Percentiles rank a stretch among this genome's conserved stretches.
phyloP scores from a whole-genome alignment of 768 basidiomycete genomes.

The Trametes cingulata region DNA sequence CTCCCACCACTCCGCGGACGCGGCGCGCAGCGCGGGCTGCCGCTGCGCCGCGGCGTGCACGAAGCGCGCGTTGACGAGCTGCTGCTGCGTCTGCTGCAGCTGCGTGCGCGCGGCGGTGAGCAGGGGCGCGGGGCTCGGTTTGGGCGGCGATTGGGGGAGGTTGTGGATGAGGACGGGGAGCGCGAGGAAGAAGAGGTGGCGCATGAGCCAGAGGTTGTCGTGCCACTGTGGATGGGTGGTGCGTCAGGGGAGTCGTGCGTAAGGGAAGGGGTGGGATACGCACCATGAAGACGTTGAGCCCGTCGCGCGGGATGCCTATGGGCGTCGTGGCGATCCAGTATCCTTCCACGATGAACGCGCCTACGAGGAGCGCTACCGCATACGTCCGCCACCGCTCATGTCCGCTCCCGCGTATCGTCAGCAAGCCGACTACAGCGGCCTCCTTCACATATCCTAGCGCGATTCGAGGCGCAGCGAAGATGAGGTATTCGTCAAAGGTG shows the following conservation, averaged over 20 bases:
- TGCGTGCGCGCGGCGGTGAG: constrained; percentile 30
- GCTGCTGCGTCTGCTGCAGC: constrained; percentile 42
- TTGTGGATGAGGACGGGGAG: constrained; percentile 53
- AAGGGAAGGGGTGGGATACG: constrained; percentile 11
- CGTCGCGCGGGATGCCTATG: constrained; percentile 46
- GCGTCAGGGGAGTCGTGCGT: background rate
- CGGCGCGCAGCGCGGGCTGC: constrained; percentile 45
- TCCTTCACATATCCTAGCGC: constrained; percentile 62
- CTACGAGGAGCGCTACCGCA: constrained; percentile 49
- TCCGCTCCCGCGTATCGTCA: constrained; percentile 44
- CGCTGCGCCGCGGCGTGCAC: constrained; percentile 60
- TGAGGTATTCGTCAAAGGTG: constrained; percentile 57
- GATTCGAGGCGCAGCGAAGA: constrained; percentile 56
- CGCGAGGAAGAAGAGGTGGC: constrained; percentile 58
- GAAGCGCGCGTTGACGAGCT: constrained; percentile 57
- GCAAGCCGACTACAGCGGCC: constrained; percentile 50
- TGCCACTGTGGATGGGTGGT: constrained; percentile 52
- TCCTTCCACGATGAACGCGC: constrained; percentile 51
- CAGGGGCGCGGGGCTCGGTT: constrained; percentile 15
- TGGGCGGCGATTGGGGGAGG: constrained; percentile 37
- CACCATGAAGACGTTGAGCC: constrained; percentile 42
- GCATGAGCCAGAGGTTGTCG: constrained; percentile 53
- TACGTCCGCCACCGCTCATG: constrained; percentile 46
- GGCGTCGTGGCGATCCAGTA: constrained; percentile 53
- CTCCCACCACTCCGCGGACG: constrained; percentile 58